A percentile compares a stretch with the other conserved stretches of the same genome.
These are phyloP conservation scores for Globisporangium radiosum DNA, from an alignment of 352 stramenopile species.

Conservation along the genomic window DNA sequence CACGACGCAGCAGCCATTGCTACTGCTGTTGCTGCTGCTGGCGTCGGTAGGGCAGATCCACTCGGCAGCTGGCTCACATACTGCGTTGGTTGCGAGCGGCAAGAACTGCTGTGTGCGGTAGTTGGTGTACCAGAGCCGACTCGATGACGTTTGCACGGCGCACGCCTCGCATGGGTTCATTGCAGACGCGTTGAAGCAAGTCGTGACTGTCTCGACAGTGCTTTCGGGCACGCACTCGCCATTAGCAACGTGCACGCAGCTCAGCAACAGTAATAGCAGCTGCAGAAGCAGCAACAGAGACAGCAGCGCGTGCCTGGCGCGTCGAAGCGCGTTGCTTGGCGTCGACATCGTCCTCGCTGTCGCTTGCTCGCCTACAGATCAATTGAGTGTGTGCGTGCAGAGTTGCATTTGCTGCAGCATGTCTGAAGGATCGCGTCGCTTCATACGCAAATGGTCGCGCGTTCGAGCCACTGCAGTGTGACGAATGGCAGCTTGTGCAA, in stretches of 20 bases:
- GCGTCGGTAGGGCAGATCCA: slow-evolving; percentile 16
- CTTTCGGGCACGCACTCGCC: slow-evolving; percentile 8
- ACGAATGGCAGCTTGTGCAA: no score
- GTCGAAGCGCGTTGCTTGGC: not conserved
- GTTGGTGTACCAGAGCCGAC: slow-evolving; percentile 8
- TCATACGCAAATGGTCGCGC: no score
- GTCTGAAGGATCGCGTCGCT: no score
- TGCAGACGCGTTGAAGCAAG: slow-evolving; percentile 3
- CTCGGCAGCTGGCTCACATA: slow-evolving; percentile 12
- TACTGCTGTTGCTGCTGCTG: slow-evolving; percentile 4
- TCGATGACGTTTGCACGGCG: not conserved
- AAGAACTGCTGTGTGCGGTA: slow-evolving; percentile 4
- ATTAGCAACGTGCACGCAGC: not conserved
- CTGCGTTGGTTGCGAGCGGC: not conserved
- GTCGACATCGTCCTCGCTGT: no score
- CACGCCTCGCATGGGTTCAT: slow-evolving; percentile 2
- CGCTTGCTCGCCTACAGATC: no score
- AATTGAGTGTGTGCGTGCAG: no score
- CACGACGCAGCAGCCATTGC: slow-evolving; percentile 13
- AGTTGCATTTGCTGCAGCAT: no score
- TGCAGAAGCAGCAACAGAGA: not conserved
- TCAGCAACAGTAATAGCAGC: not conserved
- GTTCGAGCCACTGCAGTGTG: no score
- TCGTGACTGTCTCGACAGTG: not conserved
- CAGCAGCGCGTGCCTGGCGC: not conserved